Evolutionary conservation across 257 asterid species (phyloP), one percentile per base, ranked within the genome.

Genomic region (Forsythia viridissima): DNA sequence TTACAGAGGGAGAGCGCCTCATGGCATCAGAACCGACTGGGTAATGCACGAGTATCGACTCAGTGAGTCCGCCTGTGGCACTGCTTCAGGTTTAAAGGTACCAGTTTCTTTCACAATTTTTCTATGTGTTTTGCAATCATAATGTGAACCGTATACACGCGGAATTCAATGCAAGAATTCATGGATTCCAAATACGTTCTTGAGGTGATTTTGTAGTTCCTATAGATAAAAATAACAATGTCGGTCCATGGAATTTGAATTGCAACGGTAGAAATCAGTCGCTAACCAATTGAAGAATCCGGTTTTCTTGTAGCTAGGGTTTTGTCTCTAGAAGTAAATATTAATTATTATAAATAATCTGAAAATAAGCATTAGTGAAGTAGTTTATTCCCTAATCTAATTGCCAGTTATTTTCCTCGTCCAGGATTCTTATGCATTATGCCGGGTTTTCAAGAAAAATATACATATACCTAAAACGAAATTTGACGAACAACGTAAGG

Each of bases 11-110:
- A 84, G 96, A 79, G 96, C 96, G 63, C 96, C 96, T 36, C 91
- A 85, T 76, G 96, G 96, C 24, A 82, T 82, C 46, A 68, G 96
- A 73, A 88, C 89, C 9, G 85, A 86, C 71, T 91, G 96, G 96
- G 88, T 91, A 2, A 91, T 91, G 96, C 96, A 91, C 72, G 96
- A 91, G 73, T 91, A 91, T 71, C 91, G 96, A 41, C 89, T 91
- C 59, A 13, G 61, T 2, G 87, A 89, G 2, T 78, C 89, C 9
- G 63, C 73, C 34, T 65, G 84, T 42, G 42, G 9, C 71, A 11
- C 84, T 0, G 38, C 79, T 65, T 81, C 89, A 61, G 16, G 84
- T 74, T 88, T 84, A 80, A 86, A 83, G 89, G 90, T 87, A 74
- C 24, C 3, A 38, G n/a, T 52, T 74, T 52, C 38, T 57, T 16